phyloP scores from a whole-genome alignment of 2,329 filamentous ascomycete species.

The Atkinsonella hypoxylon region DNA sequence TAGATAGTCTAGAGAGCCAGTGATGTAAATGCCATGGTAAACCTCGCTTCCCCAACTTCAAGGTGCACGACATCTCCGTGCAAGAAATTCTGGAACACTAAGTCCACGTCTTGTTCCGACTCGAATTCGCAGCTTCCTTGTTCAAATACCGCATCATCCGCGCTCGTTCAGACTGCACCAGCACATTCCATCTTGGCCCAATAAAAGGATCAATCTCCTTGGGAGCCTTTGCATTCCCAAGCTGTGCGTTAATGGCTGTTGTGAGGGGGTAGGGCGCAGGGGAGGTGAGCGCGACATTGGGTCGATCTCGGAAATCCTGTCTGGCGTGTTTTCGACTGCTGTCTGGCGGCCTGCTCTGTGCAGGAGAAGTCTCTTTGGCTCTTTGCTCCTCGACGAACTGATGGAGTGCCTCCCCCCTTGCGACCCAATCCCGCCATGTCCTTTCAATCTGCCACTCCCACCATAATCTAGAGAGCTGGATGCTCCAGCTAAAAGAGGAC shows the following conservation, averaged over 20 bases:
- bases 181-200: conserved; percentile 3
- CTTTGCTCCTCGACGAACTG: conserved; percentile 29
- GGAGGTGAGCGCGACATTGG: conserved; percentile 7
- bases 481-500: conserved; percentile 18
- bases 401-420: conserved; percentile 28
- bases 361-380: conserved; percentile 10
- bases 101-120: background rate
- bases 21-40: background rate
- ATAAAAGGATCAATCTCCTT: conserved; percentile 5
- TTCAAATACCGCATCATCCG: background rate
- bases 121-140: background rate
- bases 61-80: background rate
- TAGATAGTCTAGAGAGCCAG: too few species aligned
- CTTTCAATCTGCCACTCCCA: conserved; percentile 18
- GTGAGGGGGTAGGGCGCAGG: background rate
- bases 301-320: background rate
- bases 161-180: conserved; percentile 2
- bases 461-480: conserved; percentile 21
- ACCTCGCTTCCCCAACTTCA: background rate
- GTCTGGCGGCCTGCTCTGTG: background rate
- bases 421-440: conserved; percentile 26
- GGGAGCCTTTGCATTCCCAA: background rate
- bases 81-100: background rate
- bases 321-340: background rate
- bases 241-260: conserved; percentile 2